A percentile compares a stretch with the other conserved stretches of the same genome.
Evolutionary conservation across 2,329 filamentous ascomycete species (phyloP).

Genomic region (Calonectria pauciramosa): DNA sequence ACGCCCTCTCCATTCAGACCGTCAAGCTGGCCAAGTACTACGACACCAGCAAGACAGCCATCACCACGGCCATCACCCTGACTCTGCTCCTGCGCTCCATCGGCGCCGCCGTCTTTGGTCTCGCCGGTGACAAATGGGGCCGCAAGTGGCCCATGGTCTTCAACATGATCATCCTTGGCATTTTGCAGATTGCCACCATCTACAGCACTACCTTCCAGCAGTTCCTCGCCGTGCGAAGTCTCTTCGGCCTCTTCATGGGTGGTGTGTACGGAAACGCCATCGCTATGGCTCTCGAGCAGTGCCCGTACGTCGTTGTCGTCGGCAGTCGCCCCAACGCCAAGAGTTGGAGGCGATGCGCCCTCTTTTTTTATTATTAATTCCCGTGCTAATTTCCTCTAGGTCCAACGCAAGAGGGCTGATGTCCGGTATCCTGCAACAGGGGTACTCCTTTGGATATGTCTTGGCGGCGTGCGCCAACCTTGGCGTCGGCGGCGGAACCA

Average conservation of each 20-base stretch:
- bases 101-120: conserved; percentile 81
- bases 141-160: conserved; percentile 87
- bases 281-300: conserved; percentile 82
- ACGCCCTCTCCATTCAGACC: conserved; percentile 84
- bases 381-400: conserved; percentile 49
- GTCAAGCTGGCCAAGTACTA: conserved; percentile 73
- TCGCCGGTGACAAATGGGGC: conserved; percentile 84
- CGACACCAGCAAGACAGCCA: conserved; percentile 69
- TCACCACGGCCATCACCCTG: conserved; percentile 81
- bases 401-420: conserved; percentile 81
- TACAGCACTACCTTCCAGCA: conserved; percentile 79
- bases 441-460: conserved; percentile 85
- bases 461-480: conserved; percentile 82
- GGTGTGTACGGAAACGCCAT: conserved; percentile 85
- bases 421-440: conserved; percentile 86
- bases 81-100: conserved; percentile 81
- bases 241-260: conserved; percentile 86
- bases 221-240: conserved; percentile 79
- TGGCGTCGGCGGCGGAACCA: conserved; percentile 73
- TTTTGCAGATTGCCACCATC: conserved; percentile 81
- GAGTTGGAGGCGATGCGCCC: conserved; percentile 32
- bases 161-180: conserved; percentile 81
- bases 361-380: conserved; percentile 30
- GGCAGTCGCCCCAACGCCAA: background rate
- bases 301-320: conserved; percentile 64